A percentile compares a stretch with the other conserved stretches of the same genome.
phyloP scores from a whole-genome alignment of 2,329 filamentous ascomycete species.

The Venturia pyrina region DNA sequence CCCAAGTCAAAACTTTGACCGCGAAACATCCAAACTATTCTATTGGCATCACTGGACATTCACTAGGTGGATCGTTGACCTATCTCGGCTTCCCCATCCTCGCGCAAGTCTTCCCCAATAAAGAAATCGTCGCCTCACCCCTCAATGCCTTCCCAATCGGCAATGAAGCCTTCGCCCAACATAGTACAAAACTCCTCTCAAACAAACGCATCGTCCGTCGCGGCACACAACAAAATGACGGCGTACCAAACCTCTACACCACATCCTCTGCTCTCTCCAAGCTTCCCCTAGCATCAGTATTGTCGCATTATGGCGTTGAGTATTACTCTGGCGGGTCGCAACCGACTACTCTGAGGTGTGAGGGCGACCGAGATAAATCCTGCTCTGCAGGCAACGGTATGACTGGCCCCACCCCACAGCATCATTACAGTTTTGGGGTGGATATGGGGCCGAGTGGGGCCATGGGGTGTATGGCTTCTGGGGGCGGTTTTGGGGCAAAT shows the following conservation, averaged over 20 bases:
- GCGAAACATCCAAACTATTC: neutral
- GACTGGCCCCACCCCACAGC: neutral
- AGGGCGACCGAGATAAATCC: neutral
- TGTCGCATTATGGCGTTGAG: neutral
- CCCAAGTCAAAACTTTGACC: neutral
- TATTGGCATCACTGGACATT: neutral
- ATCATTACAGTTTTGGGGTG: neutral
- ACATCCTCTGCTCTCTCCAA: neutral
- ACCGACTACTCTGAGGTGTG: neutral
- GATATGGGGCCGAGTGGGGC: constrained; percentile 2
- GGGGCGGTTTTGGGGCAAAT: neutral
- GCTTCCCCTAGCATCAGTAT: neutral
- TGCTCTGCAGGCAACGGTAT: neutral
- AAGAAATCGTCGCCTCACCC: neutral
- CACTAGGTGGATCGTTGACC: neutral
- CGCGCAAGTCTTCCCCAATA: neutral
- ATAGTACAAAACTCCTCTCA: neutral
- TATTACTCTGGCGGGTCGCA: neutral
- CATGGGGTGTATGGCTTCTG: neutral
- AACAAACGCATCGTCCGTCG: neutral
- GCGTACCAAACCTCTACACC: neutral
- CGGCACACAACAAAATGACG: neutral
- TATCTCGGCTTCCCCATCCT: neutral
- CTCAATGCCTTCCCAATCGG: neutral
- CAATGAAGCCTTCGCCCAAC: neutral